Conservation (phyloP, 2,329 filamentous ascomycete species). For the Penicillium verrucosum region DNA sequence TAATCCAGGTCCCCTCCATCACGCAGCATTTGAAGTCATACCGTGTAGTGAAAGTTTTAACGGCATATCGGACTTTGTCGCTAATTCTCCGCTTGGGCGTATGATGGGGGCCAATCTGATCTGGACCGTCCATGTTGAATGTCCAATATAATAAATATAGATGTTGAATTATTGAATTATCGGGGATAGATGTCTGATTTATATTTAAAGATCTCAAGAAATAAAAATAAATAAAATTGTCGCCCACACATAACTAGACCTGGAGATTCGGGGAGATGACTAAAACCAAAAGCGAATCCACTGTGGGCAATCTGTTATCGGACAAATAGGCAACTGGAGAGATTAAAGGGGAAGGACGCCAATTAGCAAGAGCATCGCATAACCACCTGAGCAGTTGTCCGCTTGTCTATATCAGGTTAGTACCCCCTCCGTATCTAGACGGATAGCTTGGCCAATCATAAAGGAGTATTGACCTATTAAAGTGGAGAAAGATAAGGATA, state of each 20-base stretch:
- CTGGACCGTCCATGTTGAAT: slow-evolving; percentile 37
- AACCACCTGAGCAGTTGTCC: not conserved
- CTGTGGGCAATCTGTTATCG: not conserved
- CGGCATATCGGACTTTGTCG: slow-evolving; percentile 34
- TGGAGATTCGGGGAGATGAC: slow-evolving; percentile 1
- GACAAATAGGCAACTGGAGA: not conserved
- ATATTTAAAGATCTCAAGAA: not conserved
- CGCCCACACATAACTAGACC: too few relatives aligned
- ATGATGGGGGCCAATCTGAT: slow-evolving; percentile 44
- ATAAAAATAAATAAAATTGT: not conserved
- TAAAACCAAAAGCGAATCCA: not conserved
- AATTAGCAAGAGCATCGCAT: slow-evolving; percentile 21
- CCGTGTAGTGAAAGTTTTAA: slow-evolving; percentile 44
- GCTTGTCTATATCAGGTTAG: not conserved
- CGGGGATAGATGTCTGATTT: not conserved
- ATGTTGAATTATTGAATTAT: not conserved
- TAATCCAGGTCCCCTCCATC: not conserved
- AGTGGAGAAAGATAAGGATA: slow-evolving; percentile 8
- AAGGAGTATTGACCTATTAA: not conserved
- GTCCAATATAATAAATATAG: not conserved
- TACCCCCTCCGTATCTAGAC: not conserved
- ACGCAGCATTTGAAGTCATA: slow-evolving; percentile 12
- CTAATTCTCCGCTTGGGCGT: slow-evolving; percentile 36
- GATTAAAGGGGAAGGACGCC: not conserved
- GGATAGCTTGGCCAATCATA: not conserved